Conservation (phyloP, 2,329 filamentous ascomycete species). For the Paramyrothecium sp. region DNA sequence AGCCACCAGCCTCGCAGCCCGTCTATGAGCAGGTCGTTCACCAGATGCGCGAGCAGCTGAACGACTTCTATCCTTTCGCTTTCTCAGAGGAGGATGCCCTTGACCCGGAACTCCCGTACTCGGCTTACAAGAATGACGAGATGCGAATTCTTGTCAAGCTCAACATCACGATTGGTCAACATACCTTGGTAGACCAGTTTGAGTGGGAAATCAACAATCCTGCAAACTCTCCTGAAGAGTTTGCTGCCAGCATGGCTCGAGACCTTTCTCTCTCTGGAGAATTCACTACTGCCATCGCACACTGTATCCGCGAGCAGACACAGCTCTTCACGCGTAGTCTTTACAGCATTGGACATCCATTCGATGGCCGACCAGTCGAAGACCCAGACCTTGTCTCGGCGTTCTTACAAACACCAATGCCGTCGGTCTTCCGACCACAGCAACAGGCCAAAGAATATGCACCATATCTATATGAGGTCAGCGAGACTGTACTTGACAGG, state of each 20-base stretch:
- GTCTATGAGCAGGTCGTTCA: conserved; percentile 59
- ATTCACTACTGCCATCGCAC: conserved; percentile 95
- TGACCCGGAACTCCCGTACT: conserved; percentile 86
- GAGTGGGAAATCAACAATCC: conserved; percentile 99
- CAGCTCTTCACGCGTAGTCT: conserved; percentile 93
- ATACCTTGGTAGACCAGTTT: conserved; percentile 94
- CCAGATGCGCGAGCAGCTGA: conserved; percentile 85
- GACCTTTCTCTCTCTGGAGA: conserved; percentile 92
- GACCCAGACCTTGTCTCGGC: conserved; percentile 84
- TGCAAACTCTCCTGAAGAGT: conserved; percentile 90
- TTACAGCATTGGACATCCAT: conserved; percentile 90
- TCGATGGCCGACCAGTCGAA: conserved; percentile 90
- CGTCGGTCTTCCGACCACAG: conserved; percentile 81
- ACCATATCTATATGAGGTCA: conserved; percentile 91
- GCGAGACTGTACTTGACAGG: conserved; percentile 82
- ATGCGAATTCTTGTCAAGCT: conserved; percentile 96
- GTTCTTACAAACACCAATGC: conserved; percentile 82
- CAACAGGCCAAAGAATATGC: conserved; percentile 93
- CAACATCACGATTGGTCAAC: conserved; percentile 94
- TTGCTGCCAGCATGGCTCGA: conserved; percentile 82
- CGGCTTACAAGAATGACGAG: conserved; percentile 96
- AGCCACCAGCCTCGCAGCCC: conserved; percentile 66
- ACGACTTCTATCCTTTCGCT: conserved; percentile 90
- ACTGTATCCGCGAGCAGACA: conserved; percentile 93
- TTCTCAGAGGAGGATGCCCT: conserved; percentile 87